phyloP scores from a whole-genome alignment of 2,329 filamentous ascomycete genomes.

The Phaeomoniella chlamydospora region DNA sequence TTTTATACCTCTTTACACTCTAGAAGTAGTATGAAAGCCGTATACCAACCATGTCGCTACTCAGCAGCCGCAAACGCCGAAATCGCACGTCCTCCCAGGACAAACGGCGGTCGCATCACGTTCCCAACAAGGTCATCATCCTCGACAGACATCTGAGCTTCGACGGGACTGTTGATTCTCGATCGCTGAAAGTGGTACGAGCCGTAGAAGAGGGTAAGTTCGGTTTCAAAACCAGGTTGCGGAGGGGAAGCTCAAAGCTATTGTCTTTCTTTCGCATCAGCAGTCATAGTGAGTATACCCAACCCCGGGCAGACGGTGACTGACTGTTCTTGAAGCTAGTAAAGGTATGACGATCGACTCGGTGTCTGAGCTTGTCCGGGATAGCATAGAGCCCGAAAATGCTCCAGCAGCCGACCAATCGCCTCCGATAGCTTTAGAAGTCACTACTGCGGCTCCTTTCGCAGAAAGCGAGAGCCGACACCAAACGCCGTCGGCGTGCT shows the following conservation, averaged over 20 bases:
- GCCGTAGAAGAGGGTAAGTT: not conserved
- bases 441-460: too few species aligned
- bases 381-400: not conserved
- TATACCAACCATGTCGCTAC: not conserved
- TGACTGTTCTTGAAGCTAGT: not conserved
- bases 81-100: not conserved
- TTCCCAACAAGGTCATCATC: constrained; percentile 1
- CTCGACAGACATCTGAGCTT: not conserved
- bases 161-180: not conserved
- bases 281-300: not conserved
- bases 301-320: not conserved
- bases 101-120: not conserved
- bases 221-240: not conserved
- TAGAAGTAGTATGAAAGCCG: too few species aligned
- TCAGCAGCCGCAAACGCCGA: constrained; percentile 1
- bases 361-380: not conserved
- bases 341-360: not conserved
- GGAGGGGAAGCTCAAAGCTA: not conserved
- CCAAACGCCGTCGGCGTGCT: not conserved
- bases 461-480: not conserved
- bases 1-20: too few species aligned
- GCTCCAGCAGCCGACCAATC: not conserved
- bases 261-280: not conserved
- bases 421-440: not conserved
- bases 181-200: not conserved